phyloP scores from a whole-genome alignment of 2,329 filamentous ascomycete genomes.

The Ophiosphaerella korrae region DNA sequence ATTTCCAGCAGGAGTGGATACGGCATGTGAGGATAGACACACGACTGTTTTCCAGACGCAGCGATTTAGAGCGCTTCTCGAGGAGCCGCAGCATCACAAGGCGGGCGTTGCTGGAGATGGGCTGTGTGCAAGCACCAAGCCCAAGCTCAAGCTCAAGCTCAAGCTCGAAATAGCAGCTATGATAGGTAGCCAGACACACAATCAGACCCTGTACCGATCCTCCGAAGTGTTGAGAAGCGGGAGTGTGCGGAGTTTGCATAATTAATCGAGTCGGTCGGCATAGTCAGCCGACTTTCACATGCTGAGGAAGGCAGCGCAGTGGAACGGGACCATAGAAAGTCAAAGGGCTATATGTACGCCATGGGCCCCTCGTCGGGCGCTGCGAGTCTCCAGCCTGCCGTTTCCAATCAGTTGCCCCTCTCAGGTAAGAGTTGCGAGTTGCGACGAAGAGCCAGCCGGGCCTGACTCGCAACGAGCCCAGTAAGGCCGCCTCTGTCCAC shows the following conservation, averaged over 20 bases:
- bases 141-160: too few species aligned
- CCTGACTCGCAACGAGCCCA: slow-evolving; percentile 19
- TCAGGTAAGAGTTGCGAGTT: slow-evolving; percentile 30
- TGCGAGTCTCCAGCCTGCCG: slow-evolving; percentile 9
- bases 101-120: slow-evolving; percentile 17
- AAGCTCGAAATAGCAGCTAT: slow-evolving; percentile 5
- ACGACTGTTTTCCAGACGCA: slow-evolving; percentile 24
- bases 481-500: slow-evolving; percentile 21
- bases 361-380: slow-evolving; percentile 13
- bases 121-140: slow-evolving; percentile 17
- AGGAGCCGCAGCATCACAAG: slow-evolving; percentile 16
- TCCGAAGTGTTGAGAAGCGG: slow-evolving; percentile 17
- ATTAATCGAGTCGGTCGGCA: slow-evolving; percentile 7
- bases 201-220: slow-evolving; percentile 26
- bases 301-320: slow-evolving; percentile 11
- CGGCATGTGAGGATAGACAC: slow-evolving; percentile 33
- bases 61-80: slow-evolving; percentile 20
- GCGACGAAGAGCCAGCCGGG: slow-evolving; percentile 6
- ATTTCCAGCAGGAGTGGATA: slow-evolving; percentile 40
- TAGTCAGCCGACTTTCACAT: slow-evolving; percentile 35
- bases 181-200: slow-evolving; percentile 23
- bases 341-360: slow-evolving; percentile 4
- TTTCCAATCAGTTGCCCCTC: slow-evolving; percentile 22
- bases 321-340: not conserved
- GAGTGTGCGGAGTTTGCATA: slow-evolving; percentile 11